Evolutionary conservation across 495 filamentous ascomycete genomes (phyloP).

Genomic region (Hypoxylon rickii): DNA sequence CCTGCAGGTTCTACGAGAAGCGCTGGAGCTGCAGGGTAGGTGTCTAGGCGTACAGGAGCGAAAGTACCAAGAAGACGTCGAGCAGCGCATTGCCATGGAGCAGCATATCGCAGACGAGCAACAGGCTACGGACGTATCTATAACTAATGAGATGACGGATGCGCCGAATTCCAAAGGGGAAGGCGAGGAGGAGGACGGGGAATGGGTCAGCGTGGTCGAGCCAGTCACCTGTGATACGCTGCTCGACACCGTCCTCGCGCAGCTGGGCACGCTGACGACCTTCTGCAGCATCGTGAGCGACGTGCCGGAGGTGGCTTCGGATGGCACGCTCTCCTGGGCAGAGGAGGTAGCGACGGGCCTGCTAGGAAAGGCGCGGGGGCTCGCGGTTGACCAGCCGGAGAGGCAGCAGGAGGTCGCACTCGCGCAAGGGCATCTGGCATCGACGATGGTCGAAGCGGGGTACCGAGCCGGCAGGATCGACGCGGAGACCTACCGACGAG

Average conservation of each 20-base stretch:
- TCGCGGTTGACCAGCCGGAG: conserved; percentile 50
- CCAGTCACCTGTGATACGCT: conserved; percentile 61
- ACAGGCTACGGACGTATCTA: neutral
- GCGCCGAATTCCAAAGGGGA: neutral
- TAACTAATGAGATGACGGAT: neutral
- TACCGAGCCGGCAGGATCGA: conserved; percentile 56
- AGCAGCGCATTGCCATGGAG: too few relatives aligned
- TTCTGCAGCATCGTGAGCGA: conserved; percentile 55
- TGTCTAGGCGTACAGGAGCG: conserved; percentile 65
- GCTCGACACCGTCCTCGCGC: conserved; percentile 65
- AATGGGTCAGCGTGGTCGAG: conserved; percentile 67
- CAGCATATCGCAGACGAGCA: conserved; percentile 18
- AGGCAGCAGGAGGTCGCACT: conserved; percentile 59
- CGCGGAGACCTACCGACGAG: conserved; percentile 54
- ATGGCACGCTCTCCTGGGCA: conserved; percentile 53
- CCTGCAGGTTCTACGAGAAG: conserved; percentile 57
- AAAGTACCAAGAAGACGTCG: conserved; percentile 55
- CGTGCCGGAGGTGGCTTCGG: conserved; percentile 37
- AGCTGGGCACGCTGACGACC: conserved; percentile 54
- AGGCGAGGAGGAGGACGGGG: conserved; percentile 46
- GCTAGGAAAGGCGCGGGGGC: conserved; percentile 49
- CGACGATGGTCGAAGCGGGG: conserved; percentile 55
- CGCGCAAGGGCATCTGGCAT: conserved; percentile 56
- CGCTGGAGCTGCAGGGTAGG: conserved; percentile 63
- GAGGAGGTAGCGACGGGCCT: conserved; percentile 57